Evolutionary conservation across 257 asterid genomes (phyloP).

Genomic region (Misopates orontium): DNA sequence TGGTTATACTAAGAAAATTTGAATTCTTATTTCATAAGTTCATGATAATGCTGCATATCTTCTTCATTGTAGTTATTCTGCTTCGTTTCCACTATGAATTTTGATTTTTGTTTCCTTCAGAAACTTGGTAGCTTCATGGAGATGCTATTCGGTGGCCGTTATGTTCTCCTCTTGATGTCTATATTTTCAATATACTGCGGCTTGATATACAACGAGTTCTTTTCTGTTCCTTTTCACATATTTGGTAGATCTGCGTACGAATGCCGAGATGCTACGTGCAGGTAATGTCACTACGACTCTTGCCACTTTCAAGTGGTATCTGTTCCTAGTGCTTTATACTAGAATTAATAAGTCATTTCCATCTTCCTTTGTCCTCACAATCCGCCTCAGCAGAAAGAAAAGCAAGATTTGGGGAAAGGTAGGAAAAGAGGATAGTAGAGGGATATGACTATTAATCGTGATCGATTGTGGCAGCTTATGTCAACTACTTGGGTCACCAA

Average conservation of each 20-base stretch:
- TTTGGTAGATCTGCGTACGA: constrained; percentile 91
- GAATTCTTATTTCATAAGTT: background rate
- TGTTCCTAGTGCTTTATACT: background rate
- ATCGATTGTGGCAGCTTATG: constrained; percentile 9
- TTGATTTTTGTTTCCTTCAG: constrained; percentile 48
- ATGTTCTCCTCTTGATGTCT: constrained; percentile 90
- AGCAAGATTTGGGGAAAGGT: background rate
- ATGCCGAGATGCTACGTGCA: constrained; percentile 93
- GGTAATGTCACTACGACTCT: constrained; percentile 45
- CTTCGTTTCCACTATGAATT: constrained; percentile 16
- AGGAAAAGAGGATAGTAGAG: background rate
- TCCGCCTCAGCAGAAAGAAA: constrained; percentile 16
- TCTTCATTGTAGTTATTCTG: constrained; percentile 9
- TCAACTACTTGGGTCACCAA: constrained; percentile 1
- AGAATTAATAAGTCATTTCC: constrained; percentile 5
- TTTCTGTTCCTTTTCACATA: constrained; percentile 95
- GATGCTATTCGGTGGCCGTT: constrained; percentile 98
- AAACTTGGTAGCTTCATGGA: constrained; percentile 99
- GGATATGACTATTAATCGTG: background rate
- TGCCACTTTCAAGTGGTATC: constrained; percentile 19
- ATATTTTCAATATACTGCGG: constrained; percentile 96
- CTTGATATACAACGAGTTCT: constrained; percentile 93
- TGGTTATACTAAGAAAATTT: background rate
- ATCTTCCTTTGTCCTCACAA: constrained; percentile 8
- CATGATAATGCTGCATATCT: constrained; percentile 11